Evolutionary conservation across 2,329 filamentous ascomycete genomes (phyloP), one percentile per base, ranked within the genome.

Genomic region (Apiospora sp.): DNA sequence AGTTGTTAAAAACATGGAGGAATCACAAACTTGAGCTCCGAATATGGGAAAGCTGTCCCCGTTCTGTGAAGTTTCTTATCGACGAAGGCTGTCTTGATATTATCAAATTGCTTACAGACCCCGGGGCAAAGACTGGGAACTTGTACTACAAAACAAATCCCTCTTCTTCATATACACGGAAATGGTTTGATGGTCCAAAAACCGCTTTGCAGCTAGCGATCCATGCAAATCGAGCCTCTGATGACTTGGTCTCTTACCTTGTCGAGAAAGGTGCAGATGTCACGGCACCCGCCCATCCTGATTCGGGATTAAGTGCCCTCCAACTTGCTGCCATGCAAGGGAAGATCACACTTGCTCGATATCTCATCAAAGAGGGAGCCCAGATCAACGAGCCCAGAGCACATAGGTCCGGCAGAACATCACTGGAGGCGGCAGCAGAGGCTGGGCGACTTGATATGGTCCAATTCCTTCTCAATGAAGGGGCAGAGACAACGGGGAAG

Each of bases 391-490:
- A 13, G 49, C n/a, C 24, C 10, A 27, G 49, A 54, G n/a, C 49
- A 54, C 10, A 0, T 14, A 1, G 0, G 10, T 0, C 0, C 0
- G 49, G 49, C 49, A 27, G 49, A 14, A 54, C 49, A 27, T 13
- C n/a, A 27, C 49, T 54, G 1, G 49, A 54, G 12, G 49, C n/a
- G 24, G 49, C 49, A 24, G 49, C 49, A 14, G 49, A 27, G 49
- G 49, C 49, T 54, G 49, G 49, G 24, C 24, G 49, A 2, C n/a
- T 54, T 54, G 24, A 54, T 16, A 54, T 54, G 49, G 24, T 54
- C 49, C 49, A 54, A 14, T 54, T 54, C 49, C 49, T 54, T 54
- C 49, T 54, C 49, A 54, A 54, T 54, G 49, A 30, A 30, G 49
- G 49, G 10, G 3, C 49, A 54, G 49, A 54, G 49, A 54, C 24